A percentile compares a stretch with the other conserved stretches of the same genome.
Conservation (phyloP, 2,329 filamentous ascomycete genomes). For the Chaetomiaceae sp. region DNA sequence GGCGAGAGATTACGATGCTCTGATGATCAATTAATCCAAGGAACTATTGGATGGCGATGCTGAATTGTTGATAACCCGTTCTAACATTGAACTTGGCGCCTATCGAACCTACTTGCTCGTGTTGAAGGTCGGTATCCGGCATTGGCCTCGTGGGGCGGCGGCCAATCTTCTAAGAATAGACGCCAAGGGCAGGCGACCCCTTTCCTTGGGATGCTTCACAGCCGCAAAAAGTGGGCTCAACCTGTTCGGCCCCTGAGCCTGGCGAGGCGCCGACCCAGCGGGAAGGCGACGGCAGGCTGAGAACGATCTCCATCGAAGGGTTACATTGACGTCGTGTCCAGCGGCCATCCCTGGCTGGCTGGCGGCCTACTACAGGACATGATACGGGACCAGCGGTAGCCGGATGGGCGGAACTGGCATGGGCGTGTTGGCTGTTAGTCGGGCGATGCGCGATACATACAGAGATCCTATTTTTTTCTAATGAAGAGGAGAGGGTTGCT, state of each 20-base stretch:
- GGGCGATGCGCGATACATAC: too few relatives aligned
- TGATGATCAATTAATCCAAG: background rate
- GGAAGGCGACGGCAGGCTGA: background rate
- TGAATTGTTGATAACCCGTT: background rate
- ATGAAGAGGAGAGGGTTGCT: background rate
- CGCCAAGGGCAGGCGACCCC: slow-evolving; percentile 6
- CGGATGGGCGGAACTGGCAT: background rate
- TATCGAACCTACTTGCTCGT: background rate
- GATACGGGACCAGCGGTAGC: background rate
- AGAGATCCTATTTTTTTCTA: background rate
- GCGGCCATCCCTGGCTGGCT: background rate
- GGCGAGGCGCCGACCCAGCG: background rate
- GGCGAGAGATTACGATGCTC: background rate
- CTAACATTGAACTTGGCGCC: background rate
- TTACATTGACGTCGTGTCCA: background rate
- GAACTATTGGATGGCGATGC: slow-evolving; percentile 8
- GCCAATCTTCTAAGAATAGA: slow-evolving; percentile 20
- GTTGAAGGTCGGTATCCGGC: slow-evolving; percentile 14
- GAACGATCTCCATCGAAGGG: background rate
- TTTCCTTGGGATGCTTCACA: slow-evolving; percentile 14
- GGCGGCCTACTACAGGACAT: too few relatives aligned
- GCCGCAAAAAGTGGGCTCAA: slow-evolving; percentile 20
- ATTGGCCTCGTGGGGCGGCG: slow-evolving; percentile 10
- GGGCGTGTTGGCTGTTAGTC: too few relatives aligned
- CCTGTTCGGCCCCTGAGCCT: background rate